These are phyloP conservation scores for Angophora floribunda DNA, from an alignment of 345 rosid species.

Conservation along the genomic window DNA sequence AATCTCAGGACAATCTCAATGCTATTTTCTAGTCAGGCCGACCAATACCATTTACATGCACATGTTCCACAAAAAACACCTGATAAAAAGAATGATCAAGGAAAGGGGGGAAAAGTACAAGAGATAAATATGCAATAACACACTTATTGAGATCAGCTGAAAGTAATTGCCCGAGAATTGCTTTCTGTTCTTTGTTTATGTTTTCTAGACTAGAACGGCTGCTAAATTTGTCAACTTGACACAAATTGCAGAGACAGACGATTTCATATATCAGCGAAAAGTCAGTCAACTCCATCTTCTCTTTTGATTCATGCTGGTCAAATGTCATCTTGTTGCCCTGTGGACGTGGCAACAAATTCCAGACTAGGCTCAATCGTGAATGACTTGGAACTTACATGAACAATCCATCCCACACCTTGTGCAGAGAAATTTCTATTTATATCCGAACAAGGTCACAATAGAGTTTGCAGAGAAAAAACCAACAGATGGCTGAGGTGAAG, in stretches of 20 bases:
- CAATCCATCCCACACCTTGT: neutral
- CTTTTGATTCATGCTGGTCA: neutral
- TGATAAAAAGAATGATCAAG: neutral
- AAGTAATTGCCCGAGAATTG: neutral
- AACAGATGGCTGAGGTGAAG: neutral
- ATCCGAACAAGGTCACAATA: neutral
- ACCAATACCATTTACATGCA: neutral
- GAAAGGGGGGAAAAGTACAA: neutral
- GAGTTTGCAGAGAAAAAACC: neutral
- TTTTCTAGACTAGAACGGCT: neutral
- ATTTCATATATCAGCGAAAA: neutral
- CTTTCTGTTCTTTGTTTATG: neutral
- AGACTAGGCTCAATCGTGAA: neutral
- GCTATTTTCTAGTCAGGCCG: neutral
- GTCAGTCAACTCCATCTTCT: neutral
- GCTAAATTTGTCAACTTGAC: neutral
- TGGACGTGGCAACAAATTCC: neutral
- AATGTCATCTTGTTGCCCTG: neutral
- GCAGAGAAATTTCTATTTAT: neutral
- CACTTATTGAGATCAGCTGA: neutral
- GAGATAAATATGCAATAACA: neutral
- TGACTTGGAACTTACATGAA: neutral
- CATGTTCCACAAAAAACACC: neutral
- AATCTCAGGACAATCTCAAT: neutral
- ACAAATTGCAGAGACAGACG: neutral